phyloP scores from a whole-genome alignment of 2,329 filamentous ascomycete species.

The Fusarium stilboides region DNA sequence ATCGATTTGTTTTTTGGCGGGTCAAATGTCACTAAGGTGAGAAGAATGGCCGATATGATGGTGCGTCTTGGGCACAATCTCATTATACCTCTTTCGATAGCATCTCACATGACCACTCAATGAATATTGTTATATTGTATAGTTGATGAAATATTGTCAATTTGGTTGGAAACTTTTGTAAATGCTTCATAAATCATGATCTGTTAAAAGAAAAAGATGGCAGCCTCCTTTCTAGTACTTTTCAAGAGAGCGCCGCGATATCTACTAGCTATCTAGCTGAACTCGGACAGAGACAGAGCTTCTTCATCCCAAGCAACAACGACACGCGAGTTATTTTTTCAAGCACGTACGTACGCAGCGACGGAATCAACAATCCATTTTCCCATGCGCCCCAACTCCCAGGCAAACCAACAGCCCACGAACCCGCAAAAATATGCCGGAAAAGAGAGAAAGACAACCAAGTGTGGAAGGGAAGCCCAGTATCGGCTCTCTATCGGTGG shows the following conservation, averaged over 20 bases:
- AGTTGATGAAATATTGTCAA: slow-evolving; percentile 12
- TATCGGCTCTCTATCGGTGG: slow-evolving; percentile 68
- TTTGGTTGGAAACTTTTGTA: slow-evolving; percentile 30
- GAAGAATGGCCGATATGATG: slow-evolving; percentile 28
- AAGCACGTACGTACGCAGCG: slow-evolving; percentile 33
- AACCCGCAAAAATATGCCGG: slow-evolving; percentile 43
- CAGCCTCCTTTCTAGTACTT: slow-evolving; percentile 25
- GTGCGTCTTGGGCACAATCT: slow-evolving; percentile 46
- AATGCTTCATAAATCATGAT: slow-evolving; percentile 48
- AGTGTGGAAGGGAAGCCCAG: slow-evolving; percentile 31
- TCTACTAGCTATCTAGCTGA: slow-evolving; percentile 46
- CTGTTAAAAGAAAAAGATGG: slow-evolving; percentile 36
- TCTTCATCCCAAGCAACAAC: slow-evolving; percentile 42
- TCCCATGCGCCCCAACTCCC: slow-evolving; percentile 53
- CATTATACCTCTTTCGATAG: slow-evolving; percentile 52
- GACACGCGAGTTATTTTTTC: slow-evolving; percentile 28
- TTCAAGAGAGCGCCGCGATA: slow-evolving; percentile 38
- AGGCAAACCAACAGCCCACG: slow-evolving; percentile 47
- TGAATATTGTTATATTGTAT: slow-evolving; percentile 28
- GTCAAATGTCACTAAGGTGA: slow-evolving; percentile 21
- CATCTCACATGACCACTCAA: slow-evolving; percentile 38
- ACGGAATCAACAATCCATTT: slow-evolving; percentile 42
- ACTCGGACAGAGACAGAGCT: slow-evolving; percentile 34
- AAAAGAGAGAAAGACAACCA: slow-evolving; percentile 45
- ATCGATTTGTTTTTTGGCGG: slow-evolving; percentile 30